phyloP scores from a whole-genome alignment of 2,329 filamentous ascomycete species.

The Bimuria novae-zelandiae region DNA sequence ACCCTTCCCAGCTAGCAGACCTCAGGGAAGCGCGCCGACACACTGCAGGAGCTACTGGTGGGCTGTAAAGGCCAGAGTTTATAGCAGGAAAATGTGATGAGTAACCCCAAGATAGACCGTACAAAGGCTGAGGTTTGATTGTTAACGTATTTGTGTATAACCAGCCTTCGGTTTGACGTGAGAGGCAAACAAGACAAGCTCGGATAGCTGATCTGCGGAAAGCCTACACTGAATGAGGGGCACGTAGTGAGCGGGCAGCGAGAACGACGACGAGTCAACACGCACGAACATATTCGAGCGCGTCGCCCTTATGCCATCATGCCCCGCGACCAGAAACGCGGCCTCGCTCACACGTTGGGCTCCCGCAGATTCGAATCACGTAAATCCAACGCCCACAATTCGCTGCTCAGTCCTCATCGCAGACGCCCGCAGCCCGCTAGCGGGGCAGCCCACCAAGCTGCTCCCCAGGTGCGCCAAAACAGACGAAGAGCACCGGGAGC shows the following conservation, averaged over 20 bases:
- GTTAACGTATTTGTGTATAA: too few relatives aligned
- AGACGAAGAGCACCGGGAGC: not conserved
- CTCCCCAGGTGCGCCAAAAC: not conserved
- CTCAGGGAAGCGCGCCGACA: slow-evolving; percentile 26
- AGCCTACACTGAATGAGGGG: not conserved
- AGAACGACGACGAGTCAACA: slow-evolving; percentile 14
- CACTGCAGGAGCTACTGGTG: slow-evolving; percentile 20
- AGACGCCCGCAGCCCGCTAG: slow-evolving; percentile 1
- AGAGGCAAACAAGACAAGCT: not conserved
- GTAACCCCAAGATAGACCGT: too few relatives aligned
- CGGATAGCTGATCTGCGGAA: not conserved
- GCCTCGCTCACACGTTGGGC: slow-evolving; percentile 9
- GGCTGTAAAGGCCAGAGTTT: too few relatives aligned
- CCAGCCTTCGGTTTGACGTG: too few relatives aligned
- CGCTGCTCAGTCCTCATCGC: slow-evolving; percentile 7
- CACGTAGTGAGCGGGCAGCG: slow-evolving; percentile 4
- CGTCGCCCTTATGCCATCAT: slow-evolving; percentile 28
- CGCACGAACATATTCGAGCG: not conserved
- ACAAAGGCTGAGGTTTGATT: too few relatives aligned
- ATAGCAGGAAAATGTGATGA: too few relatives aligned
- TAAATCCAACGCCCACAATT: slow-evolving; percentile 24
- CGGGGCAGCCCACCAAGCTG: slow-evolving; percentile 3
- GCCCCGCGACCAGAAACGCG: slow-evolving; percentile 5
- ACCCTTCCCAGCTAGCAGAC: slow-evolving; percentile 25
- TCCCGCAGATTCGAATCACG: slow-evolving; percentile 20